A percentile compares a stretch with the other conserved stretches of the same genome.
Evolutionary conservation across 2,329 filamentous ascomycete genomes (phyloP).

Genomic region (Magnaporthales sp.): DNA sequence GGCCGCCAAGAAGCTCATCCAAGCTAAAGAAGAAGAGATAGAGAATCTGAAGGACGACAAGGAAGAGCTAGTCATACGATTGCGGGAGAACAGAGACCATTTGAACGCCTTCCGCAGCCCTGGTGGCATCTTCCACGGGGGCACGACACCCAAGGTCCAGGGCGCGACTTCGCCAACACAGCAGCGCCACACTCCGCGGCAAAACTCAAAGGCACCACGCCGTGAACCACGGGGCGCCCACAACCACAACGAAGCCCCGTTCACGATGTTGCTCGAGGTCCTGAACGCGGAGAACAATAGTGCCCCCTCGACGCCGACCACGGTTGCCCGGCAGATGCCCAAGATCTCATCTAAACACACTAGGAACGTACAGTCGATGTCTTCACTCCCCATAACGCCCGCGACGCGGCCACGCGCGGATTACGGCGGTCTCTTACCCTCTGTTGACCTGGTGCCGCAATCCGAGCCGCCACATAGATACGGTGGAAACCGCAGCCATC

Average conservation of each 20-base stretch:
- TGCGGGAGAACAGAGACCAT: slow-evolving; percentile 83
- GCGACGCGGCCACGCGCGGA: slow-evolving; percentile 40
- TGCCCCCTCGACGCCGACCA: slow-evolving; percentile 61
- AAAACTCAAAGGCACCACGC: not conserved
- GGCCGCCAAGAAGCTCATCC: slow-evolving; percentile 69
- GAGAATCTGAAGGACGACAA: slow-evolving; percentile 66
- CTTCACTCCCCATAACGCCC: slow-evolving; percentile 75
- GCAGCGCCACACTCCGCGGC: slow-evolving; percentile 39
- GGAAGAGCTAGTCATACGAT: slow-evolving; percentile 68
- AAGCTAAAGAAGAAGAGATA: slow-evolving; percentile 68
- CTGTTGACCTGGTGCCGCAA: slow-evolving; percentile 52
- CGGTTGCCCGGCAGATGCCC: slow-evolving; percentile 32
- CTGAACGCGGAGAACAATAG: slow-evolving; percentile 69
- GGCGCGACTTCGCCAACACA: slow-evolving; percentile 35
- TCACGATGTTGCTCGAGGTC: slow-evolving; percentile 75
- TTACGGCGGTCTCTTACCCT: slow-evolving; percentile 48
- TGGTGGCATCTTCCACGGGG: slow-evolving; percentile 56
- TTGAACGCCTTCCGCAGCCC: slow-evolving; percentile 72
- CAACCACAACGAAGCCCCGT: slow-evolving; percentile 52
- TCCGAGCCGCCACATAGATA: slow-evolving; percentile 45
- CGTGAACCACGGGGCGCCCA: slow-evolving; percentile 22
- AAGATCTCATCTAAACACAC: slow-evolving; percentile 54
- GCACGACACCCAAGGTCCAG: slow-evolving; percentile 49
- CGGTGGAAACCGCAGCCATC: slow-evolving; percentile 18
- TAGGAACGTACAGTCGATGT: slow-evolving; percentile 73